Evolutionary conservation across 1,284 basidiomycete species (phyloP), one percentile per base, ranked within the genome.

Genomic region (Porodaedalea pini): DNA sequence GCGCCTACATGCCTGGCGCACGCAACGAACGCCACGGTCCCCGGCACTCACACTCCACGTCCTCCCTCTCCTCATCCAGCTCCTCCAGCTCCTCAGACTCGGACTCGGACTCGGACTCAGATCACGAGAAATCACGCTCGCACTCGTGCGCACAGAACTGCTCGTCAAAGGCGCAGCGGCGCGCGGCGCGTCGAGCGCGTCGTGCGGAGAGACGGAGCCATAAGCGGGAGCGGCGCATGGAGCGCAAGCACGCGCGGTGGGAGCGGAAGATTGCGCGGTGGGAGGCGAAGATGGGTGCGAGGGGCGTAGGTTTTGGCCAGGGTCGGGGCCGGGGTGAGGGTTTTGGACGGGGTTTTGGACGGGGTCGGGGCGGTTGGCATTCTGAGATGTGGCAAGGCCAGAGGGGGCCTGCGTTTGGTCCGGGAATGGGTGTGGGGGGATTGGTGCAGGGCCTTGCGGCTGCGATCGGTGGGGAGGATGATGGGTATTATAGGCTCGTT

Each of bases 401-500:
- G 13, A 19, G 36, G 19, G 48, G 48, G 13, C 17, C 25, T 19
- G 19, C 17, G 10, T n/a, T 13, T 8, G 31, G 4, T 19, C 11
- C 8, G 1, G 52, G 32, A 29, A 32, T 19, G 40, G 32, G 43
- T 8, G 23, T 47, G 5, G 43, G 36, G 13, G 5, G 17, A 4
- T 8, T 44, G 4, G 40, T 44, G 27, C 39, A 32, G 40, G 40
- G 27, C 15, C 19, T 34, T 37, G 23, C 39, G 21, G 8, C 27
- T 3, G 21, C 27, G 1, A 17, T 39, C 15, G 13, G 31, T 39
- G 21, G 31, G 8, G 45, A 55, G 29, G 57, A 56, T 10, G 58
- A 59, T 37, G 58, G 58, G n/a, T 59, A 59, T 36, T 59, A 55
- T 29, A 49, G 58, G 31, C 39, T 59, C 6, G 44, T 59, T 25